Conservation (phyloP, 2,329 filamentous ascomycete genomes). For the Fusarium papillatum region DNA sequence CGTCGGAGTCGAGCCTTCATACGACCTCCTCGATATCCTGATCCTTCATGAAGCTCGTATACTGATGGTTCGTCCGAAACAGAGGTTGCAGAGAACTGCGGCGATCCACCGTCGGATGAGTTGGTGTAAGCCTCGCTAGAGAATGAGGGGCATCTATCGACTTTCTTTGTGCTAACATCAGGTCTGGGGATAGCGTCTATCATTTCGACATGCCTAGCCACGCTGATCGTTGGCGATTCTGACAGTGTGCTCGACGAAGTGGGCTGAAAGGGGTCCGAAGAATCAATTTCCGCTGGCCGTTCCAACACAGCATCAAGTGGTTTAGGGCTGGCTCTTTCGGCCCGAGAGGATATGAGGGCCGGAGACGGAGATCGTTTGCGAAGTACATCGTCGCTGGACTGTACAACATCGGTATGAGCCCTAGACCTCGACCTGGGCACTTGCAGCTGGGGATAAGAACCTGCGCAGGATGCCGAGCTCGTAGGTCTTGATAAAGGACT, state of each 20-base stretch:
- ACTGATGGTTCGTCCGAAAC: conserved; percentile 17
- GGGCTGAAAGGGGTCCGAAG: conserved; percentile 14
- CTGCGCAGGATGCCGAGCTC: conserved; percentile 15
- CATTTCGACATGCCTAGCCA: background rate
- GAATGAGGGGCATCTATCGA: conserved; percentile 12
- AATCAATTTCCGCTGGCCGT: conserved; percentile 14
- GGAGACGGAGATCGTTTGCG: conserved; percentile 16
- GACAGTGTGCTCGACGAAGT: background rate
- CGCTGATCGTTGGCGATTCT: background rate
- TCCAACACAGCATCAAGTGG: conserved; percentile 25
- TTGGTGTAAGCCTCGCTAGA: conserved; percentile 3
- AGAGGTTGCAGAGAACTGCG: conserved; percentile 20
- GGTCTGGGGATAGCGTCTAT: background rate
- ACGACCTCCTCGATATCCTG: conserved; percentile 41
- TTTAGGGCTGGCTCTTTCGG: conserved; percentile 4
- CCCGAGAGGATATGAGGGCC: background rate
- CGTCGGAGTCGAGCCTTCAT: conserved; percentile 49
- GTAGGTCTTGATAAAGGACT: conserved; percentile 19
- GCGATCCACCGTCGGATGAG: conserved; percentile 15
- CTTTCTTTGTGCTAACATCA: background rate
- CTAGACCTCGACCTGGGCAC: background rate
- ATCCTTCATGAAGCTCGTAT: conserved; percentile 50
- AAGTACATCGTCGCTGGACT: conserved; percentile 20
- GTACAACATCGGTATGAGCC: background rate
- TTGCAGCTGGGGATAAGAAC: conserved; percentile 11